Evolutionary conservation across 148 eudicot species (phyloP).

Genomic region (Spergularia marina): DNA sequence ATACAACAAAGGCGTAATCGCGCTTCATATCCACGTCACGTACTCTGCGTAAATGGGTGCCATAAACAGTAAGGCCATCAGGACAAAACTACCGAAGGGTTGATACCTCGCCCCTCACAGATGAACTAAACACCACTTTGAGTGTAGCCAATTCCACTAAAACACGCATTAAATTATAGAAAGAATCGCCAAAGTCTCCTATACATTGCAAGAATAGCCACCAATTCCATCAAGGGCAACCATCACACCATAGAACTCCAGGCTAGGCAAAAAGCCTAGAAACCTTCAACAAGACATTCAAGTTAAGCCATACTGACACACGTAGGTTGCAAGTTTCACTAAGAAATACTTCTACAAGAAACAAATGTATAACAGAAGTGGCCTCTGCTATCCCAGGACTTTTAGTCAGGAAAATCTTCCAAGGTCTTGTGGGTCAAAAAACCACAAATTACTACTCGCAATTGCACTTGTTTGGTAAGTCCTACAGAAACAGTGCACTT

Average conservation of each 20-base stretch:
- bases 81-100: conserved; percentile 77
- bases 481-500: no score
- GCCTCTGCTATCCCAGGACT: conserved; percentile 14
- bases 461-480: no score
- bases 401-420: background rate
- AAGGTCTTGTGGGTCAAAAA: background rate
- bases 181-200: conserved; percentile 97
- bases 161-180: conserved; percentile 87
- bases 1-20: conserved; percentile 94
- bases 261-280: conserved; percentile 91
- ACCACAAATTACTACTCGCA: background rate
- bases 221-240: conserved; percentile 93
- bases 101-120: conserved; percentile 80
- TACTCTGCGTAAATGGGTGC: conserved; percentile 99
- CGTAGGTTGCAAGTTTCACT: conserved; percentile 46
- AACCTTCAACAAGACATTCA: conserved; percentile 98
- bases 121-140: conserved; percentile 98
- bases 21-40: conserved; percentile 99
- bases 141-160: conserved; percentile 90
- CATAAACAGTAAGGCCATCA: conserved; percentile 99
- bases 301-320: conserved; percentile 62
- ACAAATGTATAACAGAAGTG: conserved; percentile 13
- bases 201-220: conserved; percentile 80
- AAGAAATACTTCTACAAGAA: conserved; percentile 29
- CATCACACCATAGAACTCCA: conserved; percentile 94